These are phyloP conservation scores for Beauveria scarabaeidicola DNA, from an alignment of 2,329 filamentous ascomycete genomes.

Conservation along the genomic window DNA sequence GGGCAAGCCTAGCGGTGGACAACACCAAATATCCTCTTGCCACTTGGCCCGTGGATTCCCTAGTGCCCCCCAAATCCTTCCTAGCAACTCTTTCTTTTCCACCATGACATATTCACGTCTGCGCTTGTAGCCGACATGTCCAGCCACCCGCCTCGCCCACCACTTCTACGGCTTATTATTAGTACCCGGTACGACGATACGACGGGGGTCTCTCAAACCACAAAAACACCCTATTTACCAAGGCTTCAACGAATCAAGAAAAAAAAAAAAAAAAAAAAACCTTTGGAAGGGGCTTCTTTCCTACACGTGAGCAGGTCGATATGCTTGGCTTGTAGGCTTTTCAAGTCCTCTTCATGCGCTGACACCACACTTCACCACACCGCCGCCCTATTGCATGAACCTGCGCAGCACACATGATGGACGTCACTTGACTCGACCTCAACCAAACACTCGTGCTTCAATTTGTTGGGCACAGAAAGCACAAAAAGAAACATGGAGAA, in stretches of 20 bases:
- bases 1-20: too few relatives aligned
- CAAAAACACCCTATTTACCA: not conserved
- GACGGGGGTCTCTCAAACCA: not conserved
- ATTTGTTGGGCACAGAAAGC: not conserved
- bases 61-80: not conserved
- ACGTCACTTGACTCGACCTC: conserved; percentile 1
- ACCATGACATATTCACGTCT: not conserved
- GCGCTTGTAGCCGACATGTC: not conserved
- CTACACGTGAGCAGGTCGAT: too few relatives aligned
- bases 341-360: not conserved
- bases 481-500: not conserved
- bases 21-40: not conserved
- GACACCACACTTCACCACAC: too few relatives aligned
- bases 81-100: not conserved
- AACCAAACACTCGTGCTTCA: not conserved
- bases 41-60: not conserved
- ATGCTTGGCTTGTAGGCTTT: too few relatives aligned
- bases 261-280: too few relatives aligned
- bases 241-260: not conserved
- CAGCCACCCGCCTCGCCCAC: not conserved
- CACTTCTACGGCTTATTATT: too few relatives aligned
- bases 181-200: conserved; percentile 8
- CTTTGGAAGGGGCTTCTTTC: not conserved
- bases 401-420: conserved; percentile 4
- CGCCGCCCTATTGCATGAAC: not conserved